Percentiles rank a stretch among this genome's conserved stretches.
Evolutionary conservation across 164 flowering plant species (phyloP).

Genomic region (Euptelea pleiosperma): DNA sequence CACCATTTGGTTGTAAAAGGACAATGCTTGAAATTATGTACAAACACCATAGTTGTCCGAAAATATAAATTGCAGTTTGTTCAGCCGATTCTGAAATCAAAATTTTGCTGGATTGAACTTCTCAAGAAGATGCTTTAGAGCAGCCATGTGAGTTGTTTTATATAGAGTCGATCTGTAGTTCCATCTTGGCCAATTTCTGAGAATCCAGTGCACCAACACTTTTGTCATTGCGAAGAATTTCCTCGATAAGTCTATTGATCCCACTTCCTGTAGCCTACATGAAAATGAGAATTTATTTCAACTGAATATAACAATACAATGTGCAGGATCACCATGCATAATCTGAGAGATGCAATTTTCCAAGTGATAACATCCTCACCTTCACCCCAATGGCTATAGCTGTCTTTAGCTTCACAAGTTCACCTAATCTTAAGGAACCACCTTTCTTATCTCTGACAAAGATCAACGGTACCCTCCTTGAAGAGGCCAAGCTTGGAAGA

Average conservation of each 20-base stretch:
- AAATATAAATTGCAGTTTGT: too few species aligned
- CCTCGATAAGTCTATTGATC: conserved; percentile 44
- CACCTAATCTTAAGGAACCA: conserved; percentile 75
- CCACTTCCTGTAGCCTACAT: conserved; percentile 52
- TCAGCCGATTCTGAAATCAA: too few species aligned
- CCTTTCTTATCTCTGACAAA: conserved; percentile 50
- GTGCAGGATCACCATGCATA: not conserved
- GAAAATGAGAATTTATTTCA: too few species aligned
- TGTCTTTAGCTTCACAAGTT: conserved; percentile 70
- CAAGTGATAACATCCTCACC: conserved; percentile 28
- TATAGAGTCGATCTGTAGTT: too few species aligned
- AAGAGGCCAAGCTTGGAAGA: conserved; percentile 62
- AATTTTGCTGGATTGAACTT: too few species aligned
- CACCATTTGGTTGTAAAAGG: too few species aligned
- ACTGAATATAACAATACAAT: not conserved
- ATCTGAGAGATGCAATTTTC: not conserved
- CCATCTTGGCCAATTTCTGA: conserved; percentile 6
- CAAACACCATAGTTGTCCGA: too few species aligned
- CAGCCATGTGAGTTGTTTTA: too few species aligned
- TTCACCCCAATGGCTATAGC: conserved; percentile 84
- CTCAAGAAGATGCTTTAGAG: too few species aligned
- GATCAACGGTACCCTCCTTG: conserved; percentile 67
- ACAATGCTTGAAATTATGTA: too few species aligned
- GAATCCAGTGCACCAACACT: not conserved
- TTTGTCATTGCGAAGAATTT: conserved; percentile 28